Base-by-base conservation (phyloP, 192 early-diverging fungal genomes). In the Umbelopsis vinacea region DNA sequence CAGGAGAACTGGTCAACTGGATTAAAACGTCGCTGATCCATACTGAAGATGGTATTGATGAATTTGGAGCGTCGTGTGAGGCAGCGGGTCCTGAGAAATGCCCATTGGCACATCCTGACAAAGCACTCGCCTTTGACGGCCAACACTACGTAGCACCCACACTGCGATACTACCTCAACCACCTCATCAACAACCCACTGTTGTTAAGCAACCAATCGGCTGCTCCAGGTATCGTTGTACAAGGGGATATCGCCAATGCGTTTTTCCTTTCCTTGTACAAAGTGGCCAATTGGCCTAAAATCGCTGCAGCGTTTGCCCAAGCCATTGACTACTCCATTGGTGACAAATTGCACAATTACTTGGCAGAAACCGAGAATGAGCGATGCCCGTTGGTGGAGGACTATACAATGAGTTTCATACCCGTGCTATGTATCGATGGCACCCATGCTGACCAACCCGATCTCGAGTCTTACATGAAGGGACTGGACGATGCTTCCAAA, bases 11-110 rank as follows among this genome's bases (percentile, higher is more conserved):
- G 10, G 43, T 76, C 38, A 47, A 79, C 3, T 76, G 70, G 70
- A 71, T 66, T 23, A 26, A 26, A 17, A 53, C 43, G 7, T 71
- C 70, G 23, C 52, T 71, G 22, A 43, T 57, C 23, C 70, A 71
- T 46, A 53, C 46, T 33, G 70, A 48, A 52, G 81, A 76, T 10
- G 72, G 68, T 4, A 53, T 77, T 33, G 75, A 77, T 22, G 70
- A 45, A n/a, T 77, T 84, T 52, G 76, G 71, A 21, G 7, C 60
- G 4, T 57, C 52, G 19, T 84, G 83, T 69, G 78, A 82, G 52
- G 33, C 29, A 6, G 81, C 81, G 12, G 81, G 81, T 21, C 68
- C 78, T 19, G 14, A 33, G n/a, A 75, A 79, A 33, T 82, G 81
- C 50, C 68, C 78, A 6, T 68, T 82, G 19, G 77, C 81, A 3